phyloP scores from a whole-genome alignment of 1,284 basidiomycete species.

The Phylloboletellus chloephorus region DNA sequence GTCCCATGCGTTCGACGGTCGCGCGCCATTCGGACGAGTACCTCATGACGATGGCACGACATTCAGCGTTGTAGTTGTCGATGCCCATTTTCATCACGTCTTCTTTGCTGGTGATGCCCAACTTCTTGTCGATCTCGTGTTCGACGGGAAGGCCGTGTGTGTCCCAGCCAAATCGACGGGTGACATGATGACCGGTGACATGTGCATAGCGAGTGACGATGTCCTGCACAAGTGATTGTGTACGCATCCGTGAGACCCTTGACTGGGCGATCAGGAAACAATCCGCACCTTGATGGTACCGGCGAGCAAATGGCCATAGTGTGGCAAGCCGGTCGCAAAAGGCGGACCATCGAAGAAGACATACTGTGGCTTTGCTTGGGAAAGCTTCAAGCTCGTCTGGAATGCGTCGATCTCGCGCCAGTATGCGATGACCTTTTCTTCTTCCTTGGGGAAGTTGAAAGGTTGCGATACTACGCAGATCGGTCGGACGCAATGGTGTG shows the following conservation, averaged over 20 bases:
- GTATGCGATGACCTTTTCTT: conserved; percentile 87
- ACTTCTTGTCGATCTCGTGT: conserved; percentile 98
- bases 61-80: conserved; percentile 96
- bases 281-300: conserved; percentile 89
- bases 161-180: conserved; percentile 98
- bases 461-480: conserved; percentile 52
- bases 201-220: conserved; percentile 95
- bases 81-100: conserved; percentile 97
- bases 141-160: conserved; percentile 98
- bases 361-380: conserved; percentile 83
- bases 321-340: conserved; percentile 95
- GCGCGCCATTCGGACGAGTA: conserved; percentile 91
- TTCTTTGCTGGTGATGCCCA: conserved; percentile 87
- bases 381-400: conserved; percentile 88
- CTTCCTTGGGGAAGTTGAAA: conserved; percentile 89
- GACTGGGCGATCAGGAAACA: not conserved
- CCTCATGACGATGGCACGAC: conserved; percentile 96
- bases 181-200: conserved; percentile 91
- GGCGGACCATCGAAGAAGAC: conserved; percentile 98
- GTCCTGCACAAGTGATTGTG: conserved; percentile 50
- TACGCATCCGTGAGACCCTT: not conserved
- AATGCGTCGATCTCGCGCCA: conserved; percentile 99
- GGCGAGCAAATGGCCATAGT: conserved; percentile 88
- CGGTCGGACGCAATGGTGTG: conserved; percentile 15
- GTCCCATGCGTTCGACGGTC: conserved; percentile 96